A percentile compares a stretch with the other conserved stretches of the same genome.
These are phyloP conservation scores for Lactarius hatsudake DNA, from an alignment of 768 basidiomycete species.

Conservation along the genomic window DNA sequence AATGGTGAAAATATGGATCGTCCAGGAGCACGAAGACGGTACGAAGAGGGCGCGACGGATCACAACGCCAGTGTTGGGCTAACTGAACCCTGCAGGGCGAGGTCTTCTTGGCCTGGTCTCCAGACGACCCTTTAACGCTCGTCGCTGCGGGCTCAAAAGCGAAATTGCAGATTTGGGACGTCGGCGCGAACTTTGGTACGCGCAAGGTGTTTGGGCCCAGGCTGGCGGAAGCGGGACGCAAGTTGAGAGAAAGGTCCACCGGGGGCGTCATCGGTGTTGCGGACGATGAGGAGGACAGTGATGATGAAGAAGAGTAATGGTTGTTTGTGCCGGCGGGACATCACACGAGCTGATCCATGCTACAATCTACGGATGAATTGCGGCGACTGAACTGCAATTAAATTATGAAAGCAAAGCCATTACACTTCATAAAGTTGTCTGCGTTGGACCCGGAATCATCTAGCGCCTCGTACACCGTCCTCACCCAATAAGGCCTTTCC, in stretches of 20 bases:
- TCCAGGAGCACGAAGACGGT: slow-evolving; percentile 59
- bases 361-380: slow-evolving; percentile 19
- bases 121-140: slow-evolving; percentile 89
- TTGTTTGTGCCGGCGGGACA: neutral
- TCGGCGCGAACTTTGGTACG: slow-evolving; percentile 74
- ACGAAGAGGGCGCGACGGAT: slow-evolving; percentile 50
- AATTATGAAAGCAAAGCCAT: slow-evolving; percentile 1
- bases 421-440: slow-evolving; percentile 75
- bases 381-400: slow-evolving; percentile 13
- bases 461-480: no score
- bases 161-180: slow-evolving; percentile 94
- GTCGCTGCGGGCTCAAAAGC: slow-evolving; percentile 95
- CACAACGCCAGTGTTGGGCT: slow-evolving; percentile 1
- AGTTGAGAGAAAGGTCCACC: slow-evolving; percentile 62
- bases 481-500: no score
- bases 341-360: neutral
- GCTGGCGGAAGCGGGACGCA: slow-evolving; percentile 67
- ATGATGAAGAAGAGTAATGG: slow-evolving; percentile 39
- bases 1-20: slow-evolving; percentile 68
- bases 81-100: slow-evolving; percentile 65
- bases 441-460: slow-evolving; percentile 66
- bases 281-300: slow-evolving; percentile 66
- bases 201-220: slow-evolving; percentile 85
- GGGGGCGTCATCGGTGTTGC: slow-evolving; percentile 64
- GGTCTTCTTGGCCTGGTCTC: slow-evolving; percentile 93